Evolutionary conservation across 257 asterid species (phyloP).

Genomic region (Solanum etuberosum): DNA sequence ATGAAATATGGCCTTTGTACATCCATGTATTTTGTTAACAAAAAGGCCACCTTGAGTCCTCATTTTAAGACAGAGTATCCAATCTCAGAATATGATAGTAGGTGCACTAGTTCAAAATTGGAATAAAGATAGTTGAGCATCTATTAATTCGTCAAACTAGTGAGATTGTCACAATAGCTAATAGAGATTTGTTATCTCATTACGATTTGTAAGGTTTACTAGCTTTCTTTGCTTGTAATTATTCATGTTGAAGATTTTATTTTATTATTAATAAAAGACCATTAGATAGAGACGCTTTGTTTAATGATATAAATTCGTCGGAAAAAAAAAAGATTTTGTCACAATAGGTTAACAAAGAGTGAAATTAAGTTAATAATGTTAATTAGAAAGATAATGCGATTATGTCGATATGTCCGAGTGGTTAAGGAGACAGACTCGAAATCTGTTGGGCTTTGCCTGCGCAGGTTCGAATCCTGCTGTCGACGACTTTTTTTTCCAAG

Average conservation of each 20-base stretch:
- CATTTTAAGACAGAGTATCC: neutral
- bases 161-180: neutral
- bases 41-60: neutral
- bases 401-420: constrained; percentile 42
- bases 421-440: constrained; percentile 59
- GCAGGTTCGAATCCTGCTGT: constrained; percentile 64
- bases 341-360: neutral
- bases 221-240: too few species aligned
- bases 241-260: neutral
- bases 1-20: neutral
- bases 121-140: neutral
- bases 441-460: constrained; percentile 59
- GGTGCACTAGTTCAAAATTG: neutral
- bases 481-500: constrained; percentile 9
- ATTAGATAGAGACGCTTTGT: neutral
- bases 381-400: accelerated
- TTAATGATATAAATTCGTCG: too few species aligned
- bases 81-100: neutral
- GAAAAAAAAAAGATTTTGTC: too few species aligned
- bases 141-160: neutral
- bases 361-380: too few species aligned
- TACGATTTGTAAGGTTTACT: too few species aligned
- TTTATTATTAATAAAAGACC: too few species aligned
- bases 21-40: neutral
- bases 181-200: neutral